Evolutionary conservation across 495 filamentous ascomycete species (phyloP).

Genomic region (Podospora pseudopauciseta): DNA sequence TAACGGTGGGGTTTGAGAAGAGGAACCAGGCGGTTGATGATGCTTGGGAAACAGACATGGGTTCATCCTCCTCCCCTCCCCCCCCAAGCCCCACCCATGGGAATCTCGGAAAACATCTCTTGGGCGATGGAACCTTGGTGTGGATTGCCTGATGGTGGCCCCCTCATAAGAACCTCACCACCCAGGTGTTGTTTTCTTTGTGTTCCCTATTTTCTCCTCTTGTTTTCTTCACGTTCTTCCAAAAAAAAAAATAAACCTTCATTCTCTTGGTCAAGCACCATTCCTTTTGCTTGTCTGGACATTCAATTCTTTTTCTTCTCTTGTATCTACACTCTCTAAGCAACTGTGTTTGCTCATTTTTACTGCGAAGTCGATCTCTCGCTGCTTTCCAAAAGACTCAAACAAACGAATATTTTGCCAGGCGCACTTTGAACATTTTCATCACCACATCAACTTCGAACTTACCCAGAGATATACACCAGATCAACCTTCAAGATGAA

Average conservation of each 20-base stretch:
- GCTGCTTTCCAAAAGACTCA: slow-evolving; percentile 39
- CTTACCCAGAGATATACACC: slow-evolving; percentile 10
- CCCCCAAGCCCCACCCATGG: not conserved
- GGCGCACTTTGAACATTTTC: slow-evolving; percentile 18
- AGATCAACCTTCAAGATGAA: slow-evolving; percentile 43
- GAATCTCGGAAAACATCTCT: not conserved
- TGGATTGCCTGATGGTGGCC: slow-evolving; percentile 8
- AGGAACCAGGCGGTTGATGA: not conserved
- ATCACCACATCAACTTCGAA: slow-evolving; percentile 15
- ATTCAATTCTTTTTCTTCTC: slow-evolving; percentile 30
- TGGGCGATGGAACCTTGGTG: slow-evolving; percentile 1
- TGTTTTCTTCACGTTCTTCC: slow-evolving; percentile 23
- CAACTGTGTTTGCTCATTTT: slow-evolving; percentile 43
- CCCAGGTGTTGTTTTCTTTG: slow-evolving; percentile 9
- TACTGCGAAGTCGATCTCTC: slow-evolving; percentile 47
- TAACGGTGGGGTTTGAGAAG: slow-evolving; percentile 4
- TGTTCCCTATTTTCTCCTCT: slow-evolving; percentile 19
- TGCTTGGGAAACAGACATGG: not conserved
- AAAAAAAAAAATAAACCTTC: slow-evolving; percentile 26
- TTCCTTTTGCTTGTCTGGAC: slow-evolving; percentile 36
- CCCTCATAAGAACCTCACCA: slow-evolving; percentile 10
- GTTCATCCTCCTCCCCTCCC: not conserved
- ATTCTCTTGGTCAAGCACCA: slow-evolving; percentile 32
- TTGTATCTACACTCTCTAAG: slow-evolving; percentile 36
- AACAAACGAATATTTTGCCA: slow-evolving; percentile 14